These are phyloP conservation scores for Rhodotorula sp. DNA, from an alignment of 1,284 basidiomycete genomes.

Conservation along the genomic window DNA sequence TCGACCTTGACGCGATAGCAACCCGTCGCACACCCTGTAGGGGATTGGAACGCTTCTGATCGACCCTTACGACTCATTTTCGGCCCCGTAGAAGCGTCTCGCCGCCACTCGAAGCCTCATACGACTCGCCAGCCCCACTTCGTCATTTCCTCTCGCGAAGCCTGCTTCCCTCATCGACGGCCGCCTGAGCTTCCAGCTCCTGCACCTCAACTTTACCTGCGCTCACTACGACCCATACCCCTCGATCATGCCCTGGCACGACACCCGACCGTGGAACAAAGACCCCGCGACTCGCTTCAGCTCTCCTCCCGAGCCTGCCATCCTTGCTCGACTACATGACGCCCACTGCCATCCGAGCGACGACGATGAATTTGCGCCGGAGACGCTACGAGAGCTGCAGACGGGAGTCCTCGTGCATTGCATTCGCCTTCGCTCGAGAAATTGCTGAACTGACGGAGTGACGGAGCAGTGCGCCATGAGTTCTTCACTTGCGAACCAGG, in stretches of 20 bases:
- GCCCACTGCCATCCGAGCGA: constrained; percentile 53
- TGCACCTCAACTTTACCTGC: too few relatives aligned
- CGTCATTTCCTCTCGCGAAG: not conserved
- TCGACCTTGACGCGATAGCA: too few relatives aligned
- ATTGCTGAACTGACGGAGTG: not conserved
- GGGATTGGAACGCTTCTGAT: too few relatives aligned
- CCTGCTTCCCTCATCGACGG: too few relatives aligned
- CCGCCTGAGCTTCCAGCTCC: not conserved
- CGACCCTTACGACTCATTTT: too few relatives aligned
- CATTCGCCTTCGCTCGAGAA: not conserved
- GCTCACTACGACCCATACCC: too few relatives aligned
- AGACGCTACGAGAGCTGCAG: not conserved
- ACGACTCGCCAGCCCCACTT: too few relatives aligned
- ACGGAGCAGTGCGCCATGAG: constrained; percentile 40
- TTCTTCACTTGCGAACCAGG: constrained; percentile 38
- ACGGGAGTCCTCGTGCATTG: constrained; percentile 5
- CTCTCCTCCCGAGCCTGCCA: constrained; percentile 2
- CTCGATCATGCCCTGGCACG: constrained; percentile 17
- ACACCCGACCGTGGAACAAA: constrained; percentile 13
- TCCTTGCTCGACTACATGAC: constrained; percentile 47
- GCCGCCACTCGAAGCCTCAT: too few relatives aligned
- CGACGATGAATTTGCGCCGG: constrained; percentile 1
- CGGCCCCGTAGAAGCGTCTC: too few relatives aligned
- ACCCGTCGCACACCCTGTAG: too few relatives aligned
- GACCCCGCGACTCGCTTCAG: constrained; percentile 10